These are phyloP conservation scores for Coemansia nantahalensis DNA, from an alignment of 192 early-diverging fungal species.

Conservation along the genomic window DNA sequence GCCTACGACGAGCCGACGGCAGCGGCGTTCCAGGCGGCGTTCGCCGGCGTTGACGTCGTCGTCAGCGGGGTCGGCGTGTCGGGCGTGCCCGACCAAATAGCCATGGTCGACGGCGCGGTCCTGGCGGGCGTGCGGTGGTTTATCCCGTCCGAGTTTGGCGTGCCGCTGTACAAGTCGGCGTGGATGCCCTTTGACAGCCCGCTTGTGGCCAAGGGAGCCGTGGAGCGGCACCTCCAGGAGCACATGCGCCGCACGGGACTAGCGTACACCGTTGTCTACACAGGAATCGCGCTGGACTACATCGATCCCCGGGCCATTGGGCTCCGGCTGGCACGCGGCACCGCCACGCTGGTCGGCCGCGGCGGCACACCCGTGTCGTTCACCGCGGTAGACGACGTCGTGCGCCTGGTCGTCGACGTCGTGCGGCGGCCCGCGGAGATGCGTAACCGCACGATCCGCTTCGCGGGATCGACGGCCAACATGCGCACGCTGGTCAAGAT, in stretches of 20 bases:
- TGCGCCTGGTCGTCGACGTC: conserved; percentile 19
- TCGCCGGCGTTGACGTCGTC: conserved; percentile 27
- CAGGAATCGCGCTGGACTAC: conserved; percentile 46
- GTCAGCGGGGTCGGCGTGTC: conserved; percentile 31
- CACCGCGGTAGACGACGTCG: conserved; percentile 23
- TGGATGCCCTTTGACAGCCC: conserved; percentile 43
- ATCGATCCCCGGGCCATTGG: conserved; percentile 36
- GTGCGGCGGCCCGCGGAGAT: conserved; percentile 34
- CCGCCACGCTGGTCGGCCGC: conserved; percentile 43
- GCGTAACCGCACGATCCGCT: conserved; percentile 35
- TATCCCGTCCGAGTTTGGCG: conserved; percentile 47
- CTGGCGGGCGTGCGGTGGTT: conserved; percentile 44
- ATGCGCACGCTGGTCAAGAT: conserved; percentile 46
- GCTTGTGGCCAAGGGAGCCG: conserved; percentile 25
- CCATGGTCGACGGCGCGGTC: conserved; percentile 43
- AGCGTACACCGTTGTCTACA: conserved; percentile 39
- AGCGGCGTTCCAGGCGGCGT: conserved; percentile 14
- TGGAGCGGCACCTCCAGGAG: conserved; percentile 18
- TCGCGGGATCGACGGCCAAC: conserved; percentile 25
- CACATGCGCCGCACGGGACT: conserved; percentile 14
- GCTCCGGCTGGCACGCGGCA: conserved; percentile 12
- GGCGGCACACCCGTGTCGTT: conserved; percentile 35
- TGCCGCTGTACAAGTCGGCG: conserved; percentile 21
- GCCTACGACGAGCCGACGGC: no score
- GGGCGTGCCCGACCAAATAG: conserved; percentile 20